phyloP scores from a whole-genome alignment of 108 stramenopile genomes.

The Poteriospumella lacustris region DNA sequence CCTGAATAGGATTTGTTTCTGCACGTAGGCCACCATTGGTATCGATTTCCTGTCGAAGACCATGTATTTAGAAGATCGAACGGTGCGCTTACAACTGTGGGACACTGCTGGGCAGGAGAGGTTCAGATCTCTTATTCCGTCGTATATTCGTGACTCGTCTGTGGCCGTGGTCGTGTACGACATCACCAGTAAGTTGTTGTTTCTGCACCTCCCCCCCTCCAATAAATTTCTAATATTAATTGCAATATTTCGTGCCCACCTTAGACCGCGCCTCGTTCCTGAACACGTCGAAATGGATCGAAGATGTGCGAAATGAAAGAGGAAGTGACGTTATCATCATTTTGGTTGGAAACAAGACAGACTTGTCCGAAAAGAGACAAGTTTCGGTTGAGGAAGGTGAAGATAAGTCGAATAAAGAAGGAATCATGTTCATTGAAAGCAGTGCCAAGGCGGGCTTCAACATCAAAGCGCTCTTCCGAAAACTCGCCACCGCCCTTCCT shows the following conservation, averaged over 20 bases:
- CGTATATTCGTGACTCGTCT: constrained; percentile 95
- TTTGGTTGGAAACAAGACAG: constrained; percentile 98
- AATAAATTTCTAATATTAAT: background rate
- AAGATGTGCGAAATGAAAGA: constrained; percentile 91
- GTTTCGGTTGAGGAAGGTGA: constrained; percentile 89
- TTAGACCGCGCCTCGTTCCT: constrained; percentile 78
- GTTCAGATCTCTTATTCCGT: constrained; percentile 75
- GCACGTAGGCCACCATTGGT: constrained; percentile 79
- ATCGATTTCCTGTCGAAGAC: constrained; percentile 99
- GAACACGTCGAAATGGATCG: constrained; percentile 96
- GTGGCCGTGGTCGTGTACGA: constrained; percentile 98
- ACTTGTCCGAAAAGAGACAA: constrained; percentile 90
- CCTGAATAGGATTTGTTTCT: background rate
- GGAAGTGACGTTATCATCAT: constrained; percentile 97
- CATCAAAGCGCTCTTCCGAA: constrained; percentile 92
- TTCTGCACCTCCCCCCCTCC: background rate
- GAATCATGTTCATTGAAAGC: constrained; percentile 93
- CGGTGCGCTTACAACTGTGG: constrained; percentile 97
- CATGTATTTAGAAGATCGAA: constrained; percentile 90
- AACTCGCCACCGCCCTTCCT: constrained; percentile 88
- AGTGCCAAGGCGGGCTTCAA: constrained; percentile 93
- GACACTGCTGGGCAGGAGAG: constrained; percentile 97
- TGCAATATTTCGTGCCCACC: background rate
- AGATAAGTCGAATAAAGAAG: constrained; percentile 83
- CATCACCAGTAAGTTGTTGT: constrained; percentile 68